These are phyloP conservation scores for button mushroom (Agaricus bisporus) DNA, from an alignment of 768 basidiomycete genomes.

Conservation along the genomic window DNA sequence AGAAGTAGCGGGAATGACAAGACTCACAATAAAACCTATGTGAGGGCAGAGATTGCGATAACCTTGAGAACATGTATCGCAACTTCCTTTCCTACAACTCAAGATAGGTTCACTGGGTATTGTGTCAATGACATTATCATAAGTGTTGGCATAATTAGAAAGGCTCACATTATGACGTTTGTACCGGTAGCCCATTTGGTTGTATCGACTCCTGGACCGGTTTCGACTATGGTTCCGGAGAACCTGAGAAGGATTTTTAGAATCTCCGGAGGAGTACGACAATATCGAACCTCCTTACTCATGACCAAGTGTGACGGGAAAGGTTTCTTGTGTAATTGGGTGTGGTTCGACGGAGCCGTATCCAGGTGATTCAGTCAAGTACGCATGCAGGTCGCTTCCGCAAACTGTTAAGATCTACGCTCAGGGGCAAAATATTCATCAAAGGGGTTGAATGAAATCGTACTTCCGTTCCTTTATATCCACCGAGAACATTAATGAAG, in stretches of 20 bases:
- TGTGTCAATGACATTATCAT: neutral
- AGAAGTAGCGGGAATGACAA: neutral
- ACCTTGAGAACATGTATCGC: slow-evolving; percentile 26
- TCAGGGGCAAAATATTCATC: neutral
- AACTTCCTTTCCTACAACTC: slow-evolving; percentile 24
- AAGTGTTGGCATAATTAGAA: neutral
- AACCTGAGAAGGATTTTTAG: slow-evolving; percentile 18
- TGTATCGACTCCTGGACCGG: slow-evolving; percentile 26
- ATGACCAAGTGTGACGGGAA: slow-evolving; percentile 40
- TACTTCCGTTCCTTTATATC: slow-evolving; percentile 24
- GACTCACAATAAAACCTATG: slow-evolving; percentile 29
- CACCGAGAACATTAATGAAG: too few species aligned
- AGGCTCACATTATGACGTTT: slow-evolving; percentile 26
- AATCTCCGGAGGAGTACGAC: neutral
- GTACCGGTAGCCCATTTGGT: slow-evolving; percentile 26
- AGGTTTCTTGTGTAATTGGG: slow-evolving; percentile 28
- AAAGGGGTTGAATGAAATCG: slow-evolving; percentile 8
- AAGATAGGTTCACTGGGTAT: slow-evolving; percentile 20
- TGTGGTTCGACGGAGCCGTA: slow-evolving; percentile 26
- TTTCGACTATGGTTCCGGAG: slow-evolving; percentile 27
- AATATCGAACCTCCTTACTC: slow-evolving; percentile 27
- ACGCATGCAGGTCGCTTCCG: slow-evolving; percentile 45
- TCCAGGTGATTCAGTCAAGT: slow-evolving; percentile 20
- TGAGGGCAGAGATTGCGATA: slow-evolving; percentile 28
- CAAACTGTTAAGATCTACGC: slow-evolving; percentile 25